Evolutionary conservation across 192 early-diverging fungal species (phyloP).

Genomic region (Coemansia sp.): DNA sequence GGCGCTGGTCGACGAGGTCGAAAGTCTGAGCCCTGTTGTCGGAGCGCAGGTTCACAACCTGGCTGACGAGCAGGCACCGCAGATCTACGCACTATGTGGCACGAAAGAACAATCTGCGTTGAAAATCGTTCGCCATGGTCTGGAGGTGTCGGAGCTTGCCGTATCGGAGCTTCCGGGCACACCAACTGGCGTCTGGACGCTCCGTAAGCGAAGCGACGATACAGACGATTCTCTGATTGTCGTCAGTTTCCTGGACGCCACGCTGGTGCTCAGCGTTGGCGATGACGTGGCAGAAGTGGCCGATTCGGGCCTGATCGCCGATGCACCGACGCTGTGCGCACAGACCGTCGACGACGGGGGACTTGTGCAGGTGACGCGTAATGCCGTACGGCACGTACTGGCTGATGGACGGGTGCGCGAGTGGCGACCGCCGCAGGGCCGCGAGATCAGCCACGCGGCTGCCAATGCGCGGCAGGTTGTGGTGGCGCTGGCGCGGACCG

Average conservation of each 20-base stretch:
- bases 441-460: slow-evolving; percentile 71
- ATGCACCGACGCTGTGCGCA: slow-evolving; percentile 82
- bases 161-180: slow-evolving; percentile 91
- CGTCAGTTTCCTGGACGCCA: slow-evolving; percentile 90
- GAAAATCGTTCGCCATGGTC: slow-evolving; percentile 86
- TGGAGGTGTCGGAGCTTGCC: slow-evolving; percentile 91
- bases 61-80: slow-evolving; percentile 88
- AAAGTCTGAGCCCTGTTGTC: slow-evolving; percentile 78
- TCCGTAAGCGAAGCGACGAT: slow-evolving; percentile 48
- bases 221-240: slow-evolving; percentile 82
- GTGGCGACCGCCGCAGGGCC: slow-evolving; percentile 84
- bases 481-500: slow-evolving; percentile 70
- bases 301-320: slow-evolving; percentile 86
- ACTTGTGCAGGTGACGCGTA: slow-evolving; percentile 86
- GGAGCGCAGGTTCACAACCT: slow-evolving; percentile 86
- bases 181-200: slow-evolving; percentile 89
- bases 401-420: slow-evolving; percentile 87
- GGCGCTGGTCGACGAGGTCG: slow-evolving; percentile 87
- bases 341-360: slow-evolving; percentile 84
- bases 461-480: slow-evolving; percentile 82
- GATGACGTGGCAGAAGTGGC: slow-evolving; percentile 94
- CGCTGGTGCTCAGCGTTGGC: slow-evolving; percentile 87
- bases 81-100: slow-evolving; percentile 90
- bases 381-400: slow-evolving; percentile 87
- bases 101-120: slow-evolving; percentile 78